Evolutionary conservation across 176 grass and related monocot genomes (phyloP).

Genomic region (Oryza australiensis): DNA sequence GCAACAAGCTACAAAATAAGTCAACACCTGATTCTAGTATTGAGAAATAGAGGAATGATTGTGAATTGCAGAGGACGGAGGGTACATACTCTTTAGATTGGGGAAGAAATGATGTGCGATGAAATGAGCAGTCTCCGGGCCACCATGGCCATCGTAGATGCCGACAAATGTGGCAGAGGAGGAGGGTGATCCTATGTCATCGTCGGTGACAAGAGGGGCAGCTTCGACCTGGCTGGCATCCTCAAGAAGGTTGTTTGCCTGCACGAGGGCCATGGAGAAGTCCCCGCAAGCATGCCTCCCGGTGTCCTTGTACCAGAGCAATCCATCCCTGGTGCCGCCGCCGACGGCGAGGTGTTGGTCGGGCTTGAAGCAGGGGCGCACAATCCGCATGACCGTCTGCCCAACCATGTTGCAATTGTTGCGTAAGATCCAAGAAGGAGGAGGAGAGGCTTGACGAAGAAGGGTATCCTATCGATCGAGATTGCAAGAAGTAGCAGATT

Average conservation of each 20-base stretch:
- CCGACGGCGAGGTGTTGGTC: not conserved
- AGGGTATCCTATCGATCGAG: no score
- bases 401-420: not conserved
- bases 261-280: slow-evolving; percentile 82
- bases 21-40: not conserved
- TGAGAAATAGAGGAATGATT: not conserved
- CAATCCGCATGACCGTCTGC: slow-evolving; percentile 46
- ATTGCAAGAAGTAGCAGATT: not conserved
- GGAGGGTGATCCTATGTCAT: no score
- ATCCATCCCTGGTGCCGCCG: slow-evolving; percentile 52
- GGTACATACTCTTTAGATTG: slow-evolving; percentile 57
- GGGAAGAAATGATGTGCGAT: slow-evolving; percentile 55
- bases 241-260: slow-evolving; percentile 77
- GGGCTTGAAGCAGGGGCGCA: slow-evolving; percentile 57
- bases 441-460: no score
- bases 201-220: slow-evolving; percentile 36
- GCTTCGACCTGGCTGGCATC: slow-evolving; percentile 78
- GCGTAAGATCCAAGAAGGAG: no score
- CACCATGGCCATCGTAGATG: slow-evolving; percentile 78
- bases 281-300: slow-evolving; percentile 61
- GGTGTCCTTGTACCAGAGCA: slow-evolving; percentile 81
- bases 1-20: not conserved
- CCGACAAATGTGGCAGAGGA: slow-evolving; percentile 60
- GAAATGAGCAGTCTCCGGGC: slow-evolving; percentile 60
- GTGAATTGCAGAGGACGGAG: no score